phyloP scores from a whole-genome alignment of 257 asterid genomes.

The Pogostemon cablin region DNA sequence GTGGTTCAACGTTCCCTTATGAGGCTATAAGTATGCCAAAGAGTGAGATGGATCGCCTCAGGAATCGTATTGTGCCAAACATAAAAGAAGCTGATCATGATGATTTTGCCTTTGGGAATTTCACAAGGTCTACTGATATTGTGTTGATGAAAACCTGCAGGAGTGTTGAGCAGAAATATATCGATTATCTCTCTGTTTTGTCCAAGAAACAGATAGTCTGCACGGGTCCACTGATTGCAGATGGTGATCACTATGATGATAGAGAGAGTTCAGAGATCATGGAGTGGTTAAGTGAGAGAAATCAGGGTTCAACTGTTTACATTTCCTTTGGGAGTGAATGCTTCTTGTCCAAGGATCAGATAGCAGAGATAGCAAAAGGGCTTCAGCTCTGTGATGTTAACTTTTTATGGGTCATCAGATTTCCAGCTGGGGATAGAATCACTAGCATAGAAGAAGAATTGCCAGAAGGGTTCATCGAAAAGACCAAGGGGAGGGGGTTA shows the following conservation, averaged over 20 bases:
- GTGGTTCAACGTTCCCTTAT: slow-evolving; percentile 37
- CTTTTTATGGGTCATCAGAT: slow-evolving; percentile 41
- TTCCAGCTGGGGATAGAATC: slow-evolving; percentile 7
- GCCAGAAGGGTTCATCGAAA: slow-evolving; percentile 37
- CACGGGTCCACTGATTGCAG: slow-evolving; percentile 35
- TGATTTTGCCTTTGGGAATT: slow-evolving; percentile 25
- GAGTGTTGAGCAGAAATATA: slow-evolving; percentile 39
- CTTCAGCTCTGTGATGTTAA: slow-evolving; percentile 20
- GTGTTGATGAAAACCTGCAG: slow-evolving; percentile 36
- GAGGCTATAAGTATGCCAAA: slow-evolving; percentile 34
- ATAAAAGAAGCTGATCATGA: slow-evolving; percentile 20
- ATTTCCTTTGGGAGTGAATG: slow-evolving; percentile 43
- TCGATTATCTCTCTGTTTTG: slow-evolving; percentile 31
- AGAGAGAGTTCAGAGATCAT: slow-evolving; percentile 26
- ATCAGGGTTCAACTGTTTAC: slow-evolving; percentile 29
- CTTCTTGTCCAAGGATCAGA: slow-evolving; percentile 33
- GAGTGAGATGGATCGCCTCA: background rate
- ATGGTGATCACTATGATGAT: background rate
- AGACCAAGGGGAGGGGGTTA: slow-evolving; percentile 32
- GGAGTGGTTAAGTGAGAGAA: slow-evolving; percentile 36
- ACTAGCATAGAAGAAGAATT: slow-evolving; percentile 15
- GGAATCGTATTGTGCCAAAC: background rate
- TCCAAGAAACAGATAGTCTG: slow-evolving; percentile 32
- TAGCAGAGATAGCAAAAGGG: slow-evolving; percentile 37
- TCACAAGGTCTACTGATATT: slow-evolving; percentile 34